phyloP scores from a whole-genome alignment of 495 filamentous ascomycete species.

The Xylaria telfairii region DNA sequence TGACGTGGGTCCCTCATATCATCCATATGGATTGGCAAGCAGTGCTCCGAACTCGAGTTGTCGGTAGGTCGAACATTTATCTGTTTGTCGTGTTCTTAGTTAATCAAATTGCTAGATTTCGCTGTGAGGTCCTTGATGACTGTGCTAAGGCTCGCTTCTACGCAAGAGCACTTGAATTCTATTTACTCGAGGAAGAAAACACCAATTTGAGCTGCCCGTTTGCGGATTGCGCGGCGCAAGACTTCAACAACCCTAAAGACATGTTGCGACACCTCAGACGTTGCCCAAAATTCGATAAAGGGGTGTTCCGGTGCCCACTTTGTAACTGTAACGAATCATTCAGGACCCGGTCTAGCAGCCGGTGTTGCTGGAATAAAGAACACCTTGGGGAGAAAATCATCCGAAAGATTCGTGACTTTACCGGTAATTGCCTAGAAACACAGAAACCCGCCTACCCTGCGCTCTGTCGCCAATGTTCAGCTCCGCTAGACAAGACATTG shows the following conservation, averaged over 20 bases:
- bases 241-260: conserved; percentile 7
- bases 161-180: conserved; percentile 23
- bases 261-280: conserved; percentile 33
- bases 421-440: neutral
- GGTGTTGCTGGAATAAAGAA: conserved; percentile 25
- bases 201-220: conserved; percentile 22
- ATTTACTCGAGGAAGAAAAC: conserved; percentile 12
- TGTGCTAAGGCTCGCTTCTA: conserved; percentile 28
- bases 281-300: conserved; percentile 23
- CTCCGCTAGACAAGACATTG: neutral
- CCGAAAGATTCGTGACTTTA: conserved; percentile 8
- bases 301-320: conserved; percentile 23
- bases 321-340: conserved; percentile 22
- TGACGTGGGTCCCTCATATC: neutral
- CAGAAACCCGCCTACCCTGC: neutral
- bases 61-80: neutral
- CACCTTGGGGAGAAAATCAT: conserved; percentile 21
- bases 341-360: conserved; percentile 4
- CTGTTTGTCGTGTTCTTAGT: neutral
- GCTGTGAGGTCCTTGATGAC: conserved; percentile 23
- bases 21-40: neutral
- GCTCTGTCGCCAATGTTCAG: neutral
- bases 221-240: conserved; percentile 15
- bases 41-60: neutral
- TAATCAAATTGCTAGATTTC: conserved; percentile 13